These are phyloP conservation scores for Diddensiella santjacobensis DNA, from an alignment of 805 yeast genomes.

Conservation along the genomic window DNA sequence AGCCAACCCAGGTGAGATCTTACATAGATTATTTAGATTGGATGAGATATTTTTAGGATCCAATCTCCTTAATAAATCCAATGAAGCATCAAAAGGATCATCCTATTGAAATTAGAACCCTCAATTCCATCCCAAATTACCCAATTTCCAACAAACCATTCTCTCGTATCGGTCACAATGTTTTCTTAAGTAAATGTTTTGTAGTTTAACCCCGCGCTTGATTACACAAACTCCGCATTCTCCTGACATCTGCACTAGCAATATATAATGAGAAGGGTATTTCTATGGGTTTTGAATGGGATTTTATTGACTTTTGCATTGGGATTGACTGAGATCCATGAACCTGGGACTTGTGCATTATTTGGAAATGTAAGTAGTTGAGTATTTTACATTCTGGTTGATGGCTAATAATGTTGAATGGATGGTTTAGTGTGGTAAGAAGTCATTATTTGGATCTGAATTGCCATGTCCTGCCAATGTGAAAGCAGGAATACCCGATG, in stretches of 20 bases:
- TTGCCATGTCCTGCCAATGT: slow-evolving; percentile 71
- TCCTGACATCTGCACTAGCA: neutral
- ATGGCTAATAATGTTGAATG: neutral
- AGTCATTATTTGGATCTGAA: slow-evolving; percentile 68
- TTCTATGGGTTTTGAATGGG: neutral
- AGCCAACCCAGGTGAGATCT: slow-evolving; percentile 63
- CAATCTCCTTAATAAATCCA: slow-evolving; percentile 71
- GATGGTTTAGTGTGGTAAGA: slow-evolving; percentile 75
- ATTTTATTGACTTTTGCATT: neutral
- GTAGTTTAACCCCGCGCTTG: too few relatives aligned
- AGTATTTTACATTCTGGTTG: too few relatives aligned
- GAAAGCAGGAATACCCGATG: slow-evolving; percentile 46
- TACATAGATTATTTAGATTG: slow-evolving; percentile 46
- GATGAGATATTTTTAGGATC: slow-evolving; percentile 58
- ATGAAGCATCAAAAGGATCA: slow-evolving; percentile 68
- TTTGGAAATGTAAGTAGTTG: slow-evolving; percentile 28
- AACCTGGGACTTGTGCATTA: slow-evolving; percentile 29
- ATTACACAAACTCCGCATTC: too few relatives aligned
- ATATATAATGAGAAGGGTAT: neutral
- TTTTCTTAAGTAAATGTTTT: too few relatives aligned
- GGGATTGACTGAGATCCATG: slow-evolving; percentile 12
- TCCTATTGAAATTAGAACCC: too few relatives aligned
- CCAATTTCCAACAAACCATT: too few relatives aligned
- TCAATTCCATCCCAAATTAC: too few relatives aligned
- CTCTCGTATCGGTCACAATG: too few relatives aligned